These are phyloP conservation scores for Aspergillus nanangensis DNA, from an alignment of 495 filamentous ascomycete genomes.

Conservation along the genomic window DNA sequence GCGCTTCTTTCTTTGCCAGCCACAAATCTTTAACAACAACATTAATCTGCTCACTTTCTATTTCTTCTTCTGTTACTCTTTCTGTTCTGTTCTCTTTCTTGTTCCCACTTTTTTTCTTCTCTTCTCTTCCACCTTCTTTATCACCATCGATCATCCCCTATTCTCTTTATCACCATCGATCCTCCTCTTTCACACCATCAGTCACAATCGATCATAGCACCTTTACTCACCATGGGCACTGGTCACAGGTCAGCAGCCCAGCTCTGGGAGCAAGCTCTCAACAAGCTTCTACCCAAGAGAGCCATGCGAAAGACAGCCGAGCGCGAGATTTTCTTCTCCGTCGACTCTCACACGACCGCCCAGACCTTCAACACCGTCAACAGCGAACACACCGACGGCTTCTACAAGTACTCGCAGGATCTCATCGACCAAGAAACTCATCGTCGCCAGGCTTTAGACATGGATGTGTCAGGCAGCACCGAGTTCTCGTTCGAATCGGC, in stretches of 20 bases:
- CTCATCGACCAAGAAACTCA: slow-evolving; percentile 15
- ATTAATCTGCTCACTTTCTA: not conserved
- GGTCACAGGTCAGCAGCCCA: too few relatives aligned
- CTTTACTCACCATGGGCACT: too few relatives aligned
- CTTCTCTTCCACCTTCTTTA: not conserved
- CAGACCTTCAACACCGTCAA: not conserved
- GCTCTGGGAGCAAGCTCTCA: too few relatives aligned
- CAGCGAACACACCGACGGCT: slow-evolving; percentile 15
- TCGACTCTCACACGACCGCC: not conserved
- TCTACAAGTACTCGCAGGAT: slow-evolving; percentile 23
- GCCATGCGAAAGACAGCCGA: too few relatives aligned
- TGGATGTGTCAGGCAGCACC: slow-evolving; percentile 14
- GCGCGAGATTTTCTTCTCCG: not conserved
- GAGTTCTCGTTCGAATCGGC: slow-evolving; percentile 16
- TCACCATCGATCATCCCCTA: not conserved
- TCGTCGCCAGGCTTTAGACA: not conserved
- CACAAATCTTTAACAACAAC: too few relatives aligned
- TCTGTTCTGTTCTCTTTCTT: not conserved
- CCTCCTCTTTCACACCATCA: too few relatives aligned
- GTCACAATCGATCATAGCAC: too few relatives aligned
- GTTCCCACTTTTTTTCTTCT: not conserved
- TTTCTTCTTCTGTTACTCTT: not conserved
- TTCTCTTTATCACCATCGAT: too few relatives aligned
- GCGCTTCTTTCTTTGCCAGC: too few relatives aligned
- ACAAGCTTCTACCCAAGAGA: too few relatives aligned